A percentile compares a stretch with the other conserved stretches of the same genome.
Conservation (phyloP, 2,329 filamentous ascomycete species). For the Zarea fungicola region DNA sequence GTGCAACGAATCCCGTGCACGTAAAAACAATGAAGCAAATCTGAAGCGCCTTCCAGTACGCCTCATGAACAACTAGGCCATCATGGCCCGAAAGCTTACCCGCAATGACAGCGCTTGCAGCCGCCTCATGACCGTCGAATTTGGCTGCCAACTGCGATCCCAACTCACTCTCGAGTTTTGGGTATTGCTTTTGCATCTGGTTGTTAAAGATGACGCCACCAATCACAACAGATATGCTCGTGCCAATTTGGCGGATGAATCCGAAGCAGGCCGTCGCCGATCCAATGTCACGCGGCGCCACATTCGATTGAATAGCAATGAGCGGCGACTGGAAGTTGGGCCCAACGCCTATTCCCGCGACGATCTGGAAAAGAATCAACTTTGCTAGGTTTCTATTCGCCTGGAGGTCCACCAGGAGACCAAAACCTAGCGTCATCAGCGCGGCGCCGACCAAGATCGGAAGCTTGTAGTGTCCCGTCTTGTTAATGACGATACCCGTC, state of each 20-base stretch:
- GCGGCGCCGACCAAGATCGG: slow-evolving; percentile 55
- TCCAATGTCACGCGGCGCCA: slow-evolving; percentile 60
- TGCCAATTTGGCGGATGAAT: slow-evolving; percentile 65
- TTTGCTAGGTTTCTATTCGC: slow-evolving; percentile 49
- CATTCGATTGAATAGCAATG: slow-evolving; percentile 60
- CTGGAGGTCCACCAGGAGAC: slow-evolving; percentile 58
- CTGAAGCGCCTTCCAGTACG: slow-evolving; percentile 45
- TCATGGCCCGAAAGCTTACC: slow-evolving; percentile 43
- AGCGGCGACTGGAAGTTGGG: slow-evolving; percentile 66
- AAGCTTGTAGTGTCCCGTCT: slow-evolving; percentile 60
- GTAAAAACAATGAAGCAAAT: slow-evolving; percentile 56
- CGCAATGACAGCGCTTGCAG: slow-evolving; percentile 55
- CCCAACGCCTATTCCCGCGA: slow-evolving; percentile 59
- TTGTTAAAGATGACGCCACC: slow-evolving; percentile 77
- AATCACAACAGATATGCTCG: slow-evolving; percentile 62
- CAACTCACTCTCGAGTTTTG: slow-evolving; percentile 43
- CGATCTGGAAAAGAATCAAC: slow-evolving; percentile 56
- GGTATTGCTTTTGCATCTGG: slow-evolving; percentile 54
- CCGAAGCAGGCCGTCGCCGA: slow-evolving; percentile 62
- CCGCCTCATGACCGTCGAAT: slow-evolving; percentile 54
- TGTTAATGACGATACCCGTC: slow-evolving; percentile 53
- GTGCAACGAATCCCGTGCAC: slow-evolving; percentile 40
- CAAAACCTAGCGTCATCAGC: slow-evolving; percentile 60
- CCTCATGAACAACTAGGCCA: slow-evolving; percentile 35
- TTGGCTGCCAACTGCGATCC: slow-evolving; percentile 43